These are phyloP conservation scores for Tetradesmus obliquus DNA, from an alignment of 139 green algal species.

Conservation along the genomic window DNA sequence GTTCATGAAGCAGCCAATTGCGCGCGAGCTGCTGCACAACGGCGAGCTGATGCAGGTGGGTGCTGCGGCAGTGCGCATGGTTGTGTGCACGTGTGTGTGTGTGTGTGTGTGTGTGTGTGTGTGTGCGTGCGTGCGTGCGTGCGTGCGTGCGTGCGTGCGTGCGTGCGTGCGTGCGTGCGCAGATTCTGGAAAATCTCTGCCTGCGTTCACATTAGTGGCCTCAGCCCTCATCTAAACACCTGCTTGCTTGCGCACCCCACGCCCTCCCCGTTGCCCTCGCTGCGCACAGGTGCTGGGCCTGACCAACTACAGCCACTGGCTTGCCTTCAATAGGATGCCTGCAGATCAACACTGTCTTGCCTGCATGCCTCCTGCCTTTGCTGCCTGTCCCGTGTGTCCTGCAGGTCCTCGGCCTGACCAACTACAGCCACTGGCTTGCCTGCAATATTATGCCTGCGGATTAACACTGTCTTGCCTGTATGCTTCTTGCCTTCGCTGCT, in stretches of 20 bases:
- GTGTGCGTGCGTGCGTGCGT: neutral
- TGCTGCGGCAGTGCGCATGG: neutral
- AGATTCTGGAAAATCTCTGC: neutral
- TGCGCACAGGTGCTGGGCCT: conserved; percentile 64
- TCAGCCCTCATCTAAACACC: neutral
- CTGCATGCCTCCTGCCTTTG: neutral
- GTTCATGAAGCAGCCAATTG: conserved; percentile 54
- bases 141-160: no score
- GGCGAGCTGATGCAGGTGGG: conserved; percentile 70
- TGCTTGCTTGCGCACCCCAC: no score
- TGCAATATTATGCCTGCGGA: no score
- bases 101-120: neutral
- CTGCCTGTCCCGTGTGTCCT: neutral
- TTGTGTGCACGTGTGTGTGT: neutral
- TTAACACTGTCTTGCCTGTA: no score
- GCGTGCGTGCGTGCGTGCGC: no score
- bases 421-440: conserved; percentile 79
- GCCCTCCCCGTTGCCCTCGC: neutral
- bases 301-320: conserved; percentile 88
- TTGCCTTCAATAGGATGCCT: no score
- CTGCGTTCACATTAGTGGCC: no score
- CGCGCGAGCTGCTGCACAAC: conserved; percentile 85
- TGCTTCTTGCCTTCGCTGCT: neutral
- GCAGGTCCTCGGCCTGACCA: conserved; percentile 80
- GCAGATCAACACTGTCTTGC: no score